Conservation (phyloP, 345 rosid species). For the Linum tenue region DNA sequence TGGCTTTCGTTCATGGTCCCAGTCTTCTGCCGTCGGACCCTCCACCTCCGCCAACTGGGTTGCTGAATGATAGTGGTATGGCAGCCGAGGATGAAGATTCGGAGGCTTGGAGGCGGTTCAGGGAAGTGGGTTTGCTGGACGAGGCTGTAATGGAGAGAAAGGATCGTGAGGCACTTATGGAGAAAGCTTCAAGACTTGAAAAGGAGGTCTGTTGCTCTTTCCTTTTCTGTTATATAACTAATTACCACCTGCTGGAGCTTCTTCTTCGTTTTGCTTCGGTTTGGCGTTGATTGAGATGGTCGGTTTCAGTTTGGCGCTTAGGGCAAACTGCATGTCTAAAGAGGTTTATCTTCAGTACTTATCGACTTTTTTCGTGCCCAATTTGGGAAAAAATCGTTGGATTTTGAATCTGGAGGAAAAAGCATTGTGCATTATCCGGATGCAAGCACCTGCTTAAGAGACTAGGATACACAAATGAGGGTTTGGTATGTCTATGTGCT, state of each 20-base stretch:
- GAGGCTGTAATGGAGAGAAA: conserved; percentile 57
- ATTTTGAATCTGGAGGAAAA: not conserved
- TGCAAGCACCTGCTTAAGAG: not conserved
- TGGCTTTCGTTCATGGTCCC: conserved; percentile 34
- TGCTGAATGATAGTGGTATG: conserved; percentile 23
- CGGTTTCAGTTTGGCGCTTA: not conserved
- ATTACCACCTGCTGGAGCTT: too few species aligned
- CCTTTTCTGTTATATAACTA: not conserved
- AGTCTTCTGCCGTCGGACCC: conserved; percentile 9
- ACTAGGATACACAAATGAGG: not conserved
- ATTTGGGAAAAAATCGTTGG: not conserved
- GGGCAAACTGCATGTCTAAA: not conserved
- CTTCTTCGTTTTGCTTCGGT: not conserved
- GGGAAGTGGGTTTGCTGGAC: conserved; percentile 72
- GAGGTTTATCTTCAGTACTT: not conserved
- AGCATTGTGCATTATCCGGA: not conserved
- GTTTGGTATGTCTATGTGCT: not conserved
- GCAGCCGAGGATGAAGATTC: conserved; percentile 19
- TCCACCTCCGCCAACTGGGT: conserved; percentile 39
- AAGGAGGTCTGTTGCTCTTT: conserved; percentile 38
- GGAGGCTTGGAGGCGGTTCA: conserved; percentile 70
- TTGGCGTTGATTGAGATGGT: not conserved
- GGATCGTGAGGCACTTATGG: conserved; percentile 55
- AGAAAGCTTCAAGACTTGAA: conserved; percentile 56
- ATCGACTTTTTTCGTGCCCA: not conserved